These are phyloP conservation scores for Isabelozyma heimii DNA, from an alignment of 805 yeast genomes.

Conservation along the genomic window DNA sequence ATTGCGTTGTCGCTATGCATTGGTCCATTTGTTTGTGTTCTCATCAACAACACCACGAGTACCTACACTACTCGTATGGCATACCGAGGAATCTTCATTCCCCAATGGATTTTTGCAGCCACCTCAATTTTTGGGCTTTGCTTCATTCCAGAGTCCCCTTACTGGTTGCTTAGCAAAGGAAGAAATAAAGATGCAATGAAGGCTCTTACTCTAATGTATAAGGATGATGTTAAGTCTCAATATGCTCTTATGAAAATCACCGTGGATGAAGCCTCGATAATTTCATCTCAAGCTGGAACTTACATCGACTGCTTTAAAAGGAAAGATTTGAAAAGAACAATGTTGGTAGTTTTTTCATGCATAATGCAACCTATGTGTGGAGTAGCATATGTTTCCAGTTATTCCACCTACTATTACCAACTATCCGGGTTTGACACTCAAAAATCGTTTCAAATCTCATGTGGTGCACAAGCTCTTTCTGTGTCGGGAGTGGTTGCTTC, in stretches of 20 bases:
- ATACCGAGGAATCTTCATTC: slow-evolving; percentile 13
- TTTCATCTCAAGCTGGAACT: slow-evolving; percentile 11
- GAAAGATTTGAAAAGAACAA: slow-evolving; percentile 40
- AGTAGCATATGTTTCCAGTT: slow-evolving; percentile 19
- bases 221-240: slow-evolving; percentile 15
- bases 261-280: slow-evolving; percentile 7
- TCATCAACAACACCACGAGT: neutral
- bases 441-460: slow-evolving; percentile 9
- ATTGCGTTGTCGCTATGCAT: slow-evolving; percentile 28
- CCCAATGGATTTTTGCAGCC: neutral
- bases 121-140: slow-evolving; percentile 7
- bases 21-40: slow-evolving; percentile 22
- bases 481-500: slow-evolving; percentile 15
- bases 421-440: slow-evolving; percentile 20
- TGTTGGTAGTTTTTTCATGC: slow-evolving; percentile 24
- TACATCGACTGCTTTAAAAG: slow-evolving; percentile 41
- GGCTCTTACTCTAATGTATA: slow-evolving; percentile 14
- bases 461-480: slow-evolving; percentile 25
- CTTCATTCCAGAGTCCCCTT: slow-evolving; percentile 43
- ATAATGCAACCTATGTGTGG: slow-evolving; percentile 26
- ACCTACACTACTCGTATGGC: slow-evolving; percentile 1
- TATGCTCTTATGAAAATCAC: slow-evolving; percentile 24
- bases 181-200: slow-evolving; percentile 23
- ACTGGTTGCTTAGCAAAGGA: slow-evolving; percentile 33
- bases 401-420: slow-evolving; percentile 25